Conservation (phyloP, 2,329 filamentous ascomycete species). For the Verticillium tricorpus region DNA sequence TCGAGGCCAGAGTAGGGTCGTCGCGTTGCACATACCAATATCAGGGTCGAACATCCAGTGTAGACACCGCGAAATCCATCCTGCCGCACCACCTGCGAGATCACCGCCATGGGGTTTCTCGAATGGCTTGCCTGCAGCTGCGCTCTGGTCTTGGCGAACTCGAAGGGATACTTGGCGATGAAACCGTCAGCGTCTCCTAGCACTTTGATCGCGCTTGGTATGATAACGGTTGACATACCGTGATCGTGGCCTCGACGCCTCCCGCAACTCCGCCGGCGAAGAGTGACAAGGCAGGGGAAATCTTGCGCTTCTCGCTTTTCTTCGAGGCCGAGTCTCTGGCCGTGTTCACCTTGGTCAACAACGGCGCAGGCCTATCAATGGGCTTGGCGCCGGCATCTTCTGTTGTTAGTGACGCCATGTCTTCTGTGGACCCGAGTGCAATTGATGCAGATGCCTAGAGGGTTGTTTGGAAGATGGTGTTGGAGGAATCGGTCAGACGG, state of each 20-base stretch:
- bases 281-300: slow-evolving; percentile 39
- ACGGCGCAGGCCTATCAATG: neutral
- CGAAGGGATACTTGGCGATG: slow-evolving; percentile 52
- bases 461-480: neutral
- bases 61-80: slow-evolving; percentile 56
- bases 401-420: neutral
- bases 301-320: slow-evolving; percentile 15
- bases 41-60: slow-evolving; percentile 57
- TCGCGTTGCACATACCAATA: slow-evolving; percentile 30
- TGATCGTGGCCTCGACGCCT: slow-evolving; percentile 46
- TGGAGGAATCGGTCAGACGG: no score
- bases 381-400: neutral
- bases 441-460: neutral
- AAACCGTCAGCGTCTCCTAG: neutral
- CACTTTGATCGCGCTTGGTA: no score
- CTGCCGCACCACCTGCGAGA: slow-evolving; percentile 45
- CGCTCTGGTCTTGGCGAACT: slow-evolving; percentile 63
- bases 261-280: slow-evolving; percentile 47
- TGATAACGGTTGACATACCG: slow-evolving; percentile 23
- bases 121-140: slow-evolving; percentile 41
- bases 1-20: no score
- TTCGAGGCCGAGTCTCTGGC: neutral
- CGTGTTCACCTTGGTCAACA: neutral
- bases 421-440: neutral
- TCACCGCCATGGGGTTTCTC: slow-evolving; percentile 54